Evolutionary conservation across 192 early-diverging fungal species (phyloP), one percentile per base, ranked within the genome.

Genomic region (Jimgerdemannia flammicorona): DNA sequence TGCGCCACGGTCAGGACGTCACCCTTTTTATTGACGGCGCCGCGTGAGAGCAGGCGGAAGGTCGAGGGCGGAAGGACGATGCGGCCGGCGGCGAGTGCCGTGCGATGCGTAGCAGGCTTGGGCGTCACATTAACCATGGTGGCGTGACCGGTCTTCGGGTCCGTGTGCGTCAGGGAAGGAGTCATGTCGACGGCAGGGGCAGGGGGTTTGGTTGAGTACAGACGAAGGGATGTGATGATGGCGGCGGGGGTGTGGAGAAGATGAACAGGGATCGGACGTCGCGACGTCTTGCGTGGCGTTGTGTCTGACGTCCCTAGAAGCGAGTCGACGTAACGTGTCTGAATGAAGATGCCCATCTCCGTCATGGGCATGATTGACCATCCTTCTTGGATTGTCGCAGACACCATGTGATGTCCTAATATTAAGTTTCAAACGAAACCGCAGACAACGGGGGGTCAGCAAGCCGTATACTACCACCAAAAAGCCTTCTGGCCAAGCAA

Each of bases 1-100:
- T 92, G 91, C 18, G 95, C 94, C 3, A 96, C 94, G 0, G 91
- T 87, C 43, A 97, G 79, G 2, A 96, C 97, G 78, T 96, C 95
- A 11, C 97, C 97, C 79, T 98, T 98, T 77, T 90, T 89, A 69
- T 90, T 84, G 44, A 72, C 78, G 44, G 75, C 66, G 79, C 95
- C 94, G 4, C 83, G 71, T 43, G 84, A 83, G 42, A 97, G 72
- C 0, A 93, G 85, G 8, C 86, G 72, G 70, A 91, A 93, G 2
- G 94, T 93, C 1, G 90, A 82, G n/a, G 77, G 80, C 29, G 81
- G 83, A 0, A 98, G 80, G 41, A 89, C 78, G 29, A 98, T 93
- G 9, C 85, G 85, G 0, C 92, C 95, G 4, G 78, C 76, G 3
- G 97, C 97, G 3, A 80, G 77, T 4, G 96, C 97, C 7, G 84